A percentile compares a stretch with the other conserved stretches of the same genome.
phyloP scores from a whole-genome alignment of 2,329 filamentous ascomycete species.

The Microthyrium microscopicum region DNA sequence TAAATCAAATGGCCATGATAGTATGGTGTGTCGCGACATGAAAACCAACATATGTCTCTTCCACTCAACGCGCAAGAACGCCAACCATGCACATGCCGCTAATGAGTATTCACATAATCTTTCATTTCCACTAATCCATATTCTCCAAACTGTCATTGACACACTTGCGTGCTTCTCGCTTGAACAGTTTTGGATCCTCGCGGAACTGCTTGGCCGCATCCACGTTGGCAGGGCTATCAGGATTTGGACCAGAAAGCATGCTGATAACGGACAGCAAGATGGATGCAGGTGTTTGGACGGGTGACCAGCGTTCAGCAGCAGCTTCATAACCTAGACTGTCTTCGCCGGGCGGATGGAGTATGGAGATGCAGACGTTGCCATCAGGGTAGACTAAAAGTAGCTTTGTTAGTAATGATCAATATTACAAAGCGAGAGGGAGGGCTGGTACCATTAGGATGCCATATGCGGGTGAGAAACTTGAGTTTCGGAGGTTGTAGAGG shows the following conservation, averaged over 20 bases:
- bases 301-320: slow-evolving; percentile 80
- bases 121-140: background rate
- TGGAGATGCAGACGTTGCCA: slow-evolving; percentile 89
- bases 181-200: slow-evolving; percentile 64
- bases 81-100: too few species aligned
- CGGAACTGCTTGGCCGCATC: slow-evolving; percentile 82
- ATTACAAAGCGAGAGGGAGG: slow-evolving; percentile 26
- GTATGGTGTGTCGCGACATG: too few species aligned
- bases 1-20: too few species aligned
- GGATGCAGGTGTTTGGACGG: slow-evolving; percentile 87
- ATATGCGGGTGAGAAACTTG: slow-evolving; percentile 71
- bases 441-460: slow-evolving; percentile 66
- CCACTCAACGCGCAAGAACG: too few species aligned
- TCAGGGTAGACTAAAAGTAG: slow-evolving; percentile 49
- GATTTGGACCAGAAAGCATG: slow-evolving; percentile 81
- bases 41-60: too few species aligned
- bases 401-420: slow-evolving; percentile 95
- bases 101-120: too few species aligned
- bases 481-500: slow-evolving; percentile 78
- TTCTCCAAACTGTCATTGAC: slow-evolving; percentile 49
- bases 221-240: slow-evolving; percentile 88
- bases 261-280: slow-evolving; percentile 86
- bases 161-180: slow-evolving; percentile 58
- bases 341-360: slow-evolving; percentile 87
- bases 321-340: slow-evolving; percentile 89